Evolutionary conservation across 495 filamentous ascomycete genomes (phyloP).

Genomic region (Pseudevernia furfuracea): DNA sequence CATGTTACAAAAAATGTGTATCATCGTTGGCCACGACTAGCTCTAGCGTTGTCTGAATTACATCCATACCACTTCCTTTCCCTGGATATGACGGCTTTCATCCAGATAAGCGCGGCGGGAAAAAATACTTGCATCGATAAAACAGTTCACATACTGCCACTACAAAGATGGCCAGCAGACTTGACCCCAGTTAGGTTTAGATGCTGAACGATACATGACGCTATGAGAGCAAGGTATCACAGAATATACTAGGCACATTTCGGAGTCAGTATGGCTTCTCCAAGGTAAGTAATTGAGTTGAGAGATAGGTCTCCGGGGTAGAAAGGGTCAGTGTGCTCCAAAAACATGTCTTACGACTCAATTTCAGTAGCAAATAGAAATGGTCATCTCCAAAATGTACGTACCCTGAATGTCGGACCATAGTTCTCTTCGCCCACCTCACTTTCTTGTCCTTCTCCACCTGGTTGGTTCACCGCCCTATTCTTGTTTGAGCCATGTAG

Average conservation of each 20-base stretch:
- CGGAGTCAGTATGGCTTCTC: background rate
- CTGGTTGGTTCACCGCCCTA: slow-evolving; percentile 21
- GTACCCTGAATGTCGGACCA: slow-evolving; percentile 37
- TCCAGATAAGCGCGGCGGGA: background rate
- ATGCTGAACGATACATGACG: background rate
- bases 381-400: background rate
- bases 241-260: background rate
- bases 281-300: background rate
- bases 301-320: too few species aligned
- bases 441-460: slow-evolving; percentile 24
- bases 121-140: background rate
- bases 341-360: background rate
- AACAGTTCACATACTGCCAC: background rate
- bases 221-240: background rate
- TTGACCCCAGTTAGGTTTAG: background rate
- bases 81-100: background rate
- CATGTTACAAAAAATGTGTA: background rate
- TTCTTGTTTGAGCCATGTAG: slow-evolving; percentile 37
- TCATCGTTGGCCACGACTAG: background rate
- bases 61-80: background rate
- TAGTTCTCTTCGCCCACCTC: slow-evolving; percentile 43
- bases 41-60: background rate
- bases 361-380: background rate
- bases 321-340: background rate
- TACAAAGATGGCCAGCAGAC: background rate